Base-by-base conservation (phyloP, 345 rosid genomes). In the Abelmoschus esculentus region DNA sequence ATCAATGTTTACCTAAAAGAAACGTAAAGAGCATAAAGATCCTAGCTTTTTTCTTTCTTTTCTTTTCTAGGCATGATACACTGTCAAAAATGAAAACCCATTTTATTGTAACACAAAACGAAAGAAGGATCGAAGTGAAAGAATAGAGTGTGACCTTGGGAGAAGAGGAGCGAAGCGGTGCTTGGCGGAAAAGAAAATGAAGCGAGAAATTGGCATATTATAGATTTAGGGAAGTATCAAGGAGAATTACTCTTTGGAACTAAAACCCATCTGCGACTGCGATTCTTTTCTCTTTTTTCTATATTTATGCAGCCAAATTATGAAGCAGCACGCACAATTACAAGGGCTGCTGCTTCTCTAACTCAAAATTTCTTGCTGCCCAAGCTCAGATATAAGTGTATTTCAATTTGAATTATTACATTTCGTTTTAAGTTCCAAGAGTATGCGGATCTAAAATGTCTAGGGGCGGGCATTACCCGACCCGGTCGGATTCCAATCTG, bases 141-240 rank as follows among this genome's bases (percentile, higher is more conserved):
- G 63, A 78, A 8, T 47, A 29, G 67, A 47, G 68, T 50, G 61
- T 31, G 75, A 86, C 90, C 86, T 76, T 31, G 17, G 79, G 47
- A 80, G 71, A 34, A 71, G 69, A 70, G 28, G 75, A 53, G 73
- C 50, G 11, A 74, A 69, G 78, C 81, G 79, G 70, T 72, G 72
- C 66, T 75, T 84, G 70, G 79, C 71, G 77, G 84, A 74, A 60
- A 66, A 77, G 71, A 79, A 31, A 66, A 85, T 77, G 70, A 76
- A 75, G 15, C 87, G 87, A 72, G 70, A 64, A 69, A 73, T 29
- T 70, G 81, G 53, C 95, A 89, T 59, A 28, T 28, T 57, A 29
- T 1, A 44, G 31, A 19, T 67, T 58, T 34, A 28, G 26, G 17
- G 18, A 61, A 46, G 17, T 3, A 13, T 32, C 34, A 5, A 3